Base-by-base conservation (phyloP, 768 basidiomycete genomes). In the Pulveroboletus sp. region DNA sequence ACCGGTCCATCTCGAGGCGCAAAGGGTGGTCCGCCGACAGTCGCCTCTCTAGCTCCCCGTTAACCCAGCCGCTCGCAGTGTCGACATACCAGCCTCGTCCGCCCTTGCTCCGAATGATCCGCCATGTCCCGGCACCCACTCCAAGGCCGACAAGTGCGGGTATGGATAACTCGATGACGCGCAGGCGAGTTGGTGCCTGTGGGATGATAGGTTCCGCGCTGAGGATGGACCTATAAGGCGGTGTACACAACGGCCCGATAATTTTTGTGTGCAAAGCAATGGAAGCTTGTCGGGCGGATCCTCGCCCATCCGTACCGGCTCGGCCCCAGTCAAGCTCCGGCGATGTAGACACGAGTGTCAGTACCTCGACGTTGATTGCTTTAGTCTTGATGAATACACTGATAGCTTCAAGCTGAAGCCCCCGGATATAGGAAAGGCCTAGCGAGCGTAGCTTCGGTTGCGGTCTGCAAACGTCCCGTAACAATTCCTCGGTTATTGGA, bases 41-140 rank as follows among this genome's bases (percentile, higher is more conserved):
- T 57, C 85, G 83, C 31, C 89, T 71, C 59, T 70, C 71, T 49
- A 90, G 71, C 40, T 72, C 73, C 47, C 78, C 77, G 38, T 72
- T 72, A 42, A 63, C 53, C 93, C 93, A 96, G 3, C 85, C 88
- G 52, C 83, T 84, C 20, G 89, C 88, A 0, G 85, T 80, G 65
- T 97, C 89, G 43, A 94, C 91, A 61, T 92, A 96, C 93, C 94
- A 98, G 4, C 92, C 93, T 20, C 95, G 72, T 1, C 92, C 86
- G 8, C 95, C 95, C 65, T 96, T 96, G 61, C 90, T 92, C 50
- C 82, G 76, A n/a, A 98, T 76, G 51, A 89, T 86, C 45, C 86
- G 79, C 95, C 95, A 99, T 26, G 86, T 72, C 5, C 85, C 88
- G 0, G 83, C 89, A 5, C 91, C 92, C 1, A 77, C 78, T 7